Base-by-base conservation (phyloP, 768 basidiomycete genomes). In the Pleurotus pulmonarius region DNA sequence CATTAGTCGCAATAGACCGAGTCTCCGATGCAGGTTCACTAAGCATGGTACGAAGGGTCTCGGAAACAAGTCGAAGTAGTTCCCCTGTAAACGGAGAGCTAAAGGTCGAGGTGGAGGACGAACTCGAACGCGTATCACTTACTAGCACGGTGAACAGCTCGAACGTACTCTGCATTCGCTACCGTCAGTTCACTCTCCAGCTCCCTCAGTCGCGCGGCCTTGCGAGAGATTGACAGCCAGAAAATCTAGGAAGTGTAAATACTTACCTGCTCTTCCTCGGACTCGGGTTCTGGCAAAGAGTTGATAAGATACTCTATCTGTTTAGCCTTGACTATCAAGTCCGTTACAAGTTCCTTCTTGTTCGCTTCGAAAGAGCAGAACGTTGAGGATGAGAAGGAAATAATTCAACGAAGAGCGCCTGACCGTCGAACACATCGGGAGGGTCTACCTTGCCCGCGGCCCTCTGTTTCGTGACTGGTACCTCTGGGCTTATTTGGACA, bases 291-390 rank as follows among this genome's bases (percentile, higher is more conserved):
- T 0, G 92, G 92, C 12, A 96, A 70, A 0, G 85, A 86, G 49
- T 88, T 82, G 49, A 96, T 90, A 47, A 95, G 80, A 63, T 83
- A 87, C 63, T 95, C 89, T 41, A 96, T 82, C 68, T 94, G 91
- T 64, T 95, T 95, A 12, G 92, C 91, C 64, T 95, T 94, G 39
- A 84, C 78, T 40, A 94, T 80, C 40, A 96, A 75, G 64, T 95
- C 93, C 13, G 80, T 73, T 4, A 93, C 90, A 18, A 95, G 83
- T 68, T 95, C 92, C 60, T 82, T 87, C 68, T 88, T 83, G 73
- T 91, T 94, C 9, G 84, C 93, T 94, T 64, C 25, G 44, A 15
- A 16, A 29, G n/a, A 18, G 6, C 44, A 11, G 39, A 1, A 6
- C 25, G 22, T 47, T 12, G 16, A 22, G n/a, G 22, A 18, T 18